Percentiles rank a stretch among this genome's conserved stretches.
phyloP scores from a whole-genome alignment of 2,329 filamentous ascomycete genomes.

The Ophiostoma sp. region DNA sequence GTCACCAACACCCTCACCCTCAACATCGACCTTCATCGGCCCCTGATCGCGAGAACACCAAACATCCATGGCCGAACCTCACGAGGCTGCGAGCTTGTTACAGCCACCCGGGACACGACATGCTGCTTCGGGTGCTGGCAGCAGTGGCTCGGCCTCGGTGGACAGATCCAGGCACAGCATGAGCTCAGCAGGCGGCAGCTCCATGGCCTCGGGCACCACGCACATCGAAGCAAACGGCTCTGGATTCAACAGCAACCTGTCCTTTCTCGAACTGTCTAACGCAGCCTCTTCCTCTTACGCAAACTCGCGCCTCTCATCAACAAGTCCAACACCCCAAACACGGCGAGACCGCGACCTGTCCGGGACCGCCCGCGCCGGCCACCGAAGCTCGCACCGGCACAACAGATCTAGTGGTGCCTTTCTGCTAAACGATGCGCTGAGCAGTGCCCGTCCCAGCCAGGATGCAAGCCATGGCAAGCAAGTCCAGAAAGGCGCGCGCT shows the following conservation, averaged over 20 bases:
- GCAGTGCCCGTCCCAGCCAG: conserved; percentile 27
- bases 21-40: neutral
- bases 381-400: conserved; percentile 20
- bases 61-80: conserved; percentile 14
- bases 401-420: conserved; percentile 47
- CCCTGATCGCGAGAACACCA: conserved; percentile 2
- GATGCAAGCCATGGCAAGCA: neutral
- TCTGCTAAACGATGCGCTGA: conserved; percentile 44
- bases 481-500: neutral
- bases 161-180: conserved; percentile 3
- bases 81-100: neutral
- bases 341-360: neutral
- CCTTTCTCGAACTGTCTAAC: neutral
- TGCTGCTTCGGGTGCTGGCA: conserved; percentile 11
- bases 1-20: neutral
- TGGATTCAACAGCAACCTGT: neutral
- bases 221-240: conserved; percentile 2
- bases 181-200: conserved; percentile 12
- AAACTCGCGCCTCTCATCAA: neutral
- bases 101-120: conserved; percentile 5
- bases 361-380: neutral
- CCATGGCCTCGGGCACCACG: conserved; percentile 12
- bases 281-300: neutral
- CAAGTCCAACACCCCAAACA: neutral
- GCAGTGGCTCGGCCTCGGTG: neutral